Evolutionary conservation across 768 basidiomycete species (phyloP).

Genomic region (Pulveroboletus sp.): DNA sequence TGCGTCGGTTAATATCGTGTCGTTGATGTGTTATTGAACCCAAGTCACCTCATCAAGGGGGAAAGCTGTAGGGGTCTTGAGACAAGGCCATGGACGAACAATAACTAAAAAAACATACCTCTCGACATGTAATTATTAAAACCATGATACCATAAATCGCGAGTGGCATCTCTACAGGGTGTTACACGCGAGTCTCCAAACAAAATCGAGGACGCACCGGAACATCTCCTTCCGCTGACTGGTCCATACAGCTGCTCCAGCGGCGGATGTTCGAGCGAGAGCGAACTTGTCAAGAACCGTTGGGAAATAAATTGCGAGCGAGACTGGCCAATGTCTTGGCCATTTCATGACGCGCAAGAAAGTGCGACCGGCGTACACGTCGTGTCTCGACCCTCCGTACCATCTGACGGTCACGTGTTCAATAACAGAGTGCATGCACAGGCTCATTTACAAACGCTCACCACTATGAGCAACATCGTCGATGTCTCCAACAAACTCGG

Average conservation of each 20-base stretch:
- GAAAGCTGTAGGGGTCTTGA: constrained; percentile 51
- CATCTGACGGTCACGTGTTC: constrained; percentile 18
- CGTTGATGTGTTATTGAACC: constrained; percentile 4
- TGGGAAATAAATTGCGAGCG: constrained; percentile 38
- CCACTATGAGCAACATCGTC: constrained; percentile 44
- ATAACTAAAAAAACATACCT: constrained; percentile 41
- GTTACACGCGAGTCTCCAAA: background rate
- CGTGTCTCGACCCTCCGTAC: constrained; percentile 17
- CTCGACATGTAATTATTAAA: constrained; percentile 83
- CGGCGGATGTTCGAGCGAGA: constrained; percentile 9
- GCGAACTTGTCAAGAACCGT: constrained; percentile 32
- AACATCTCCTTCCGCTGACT: constrained; percentile 49
- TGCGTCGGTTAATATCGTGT: constrained; percentile 13
- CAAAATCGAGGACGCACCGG: constrained; percentile 39
- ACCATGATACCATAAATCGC: constrained; percentile 86
- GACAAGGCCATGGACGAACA: constrained; percentile 11
- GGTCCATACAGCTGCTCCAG: constrained; percentile 45
- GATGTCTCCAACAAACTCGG: constrained; percentile 63
- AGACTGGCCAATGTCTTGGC: constrained; percentile 49
- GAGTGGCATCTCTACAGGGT: constrained; percentile 54
- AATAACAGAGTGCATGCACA: background rate
- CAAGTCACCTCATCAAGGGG: constrained; percentile 72
- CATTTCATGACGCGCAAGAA: constrained; percentile 31
- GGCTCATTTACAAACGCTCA: background rate
- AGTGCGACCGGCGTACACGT: constrained; percentile 18